Evolutionary conservation across 2,329 filamentous ascomycete species (phyloP), one percentile per base, ranked within the genome.

Genomic region (Stagonosporopsis cucurbitacearum): DNA sequence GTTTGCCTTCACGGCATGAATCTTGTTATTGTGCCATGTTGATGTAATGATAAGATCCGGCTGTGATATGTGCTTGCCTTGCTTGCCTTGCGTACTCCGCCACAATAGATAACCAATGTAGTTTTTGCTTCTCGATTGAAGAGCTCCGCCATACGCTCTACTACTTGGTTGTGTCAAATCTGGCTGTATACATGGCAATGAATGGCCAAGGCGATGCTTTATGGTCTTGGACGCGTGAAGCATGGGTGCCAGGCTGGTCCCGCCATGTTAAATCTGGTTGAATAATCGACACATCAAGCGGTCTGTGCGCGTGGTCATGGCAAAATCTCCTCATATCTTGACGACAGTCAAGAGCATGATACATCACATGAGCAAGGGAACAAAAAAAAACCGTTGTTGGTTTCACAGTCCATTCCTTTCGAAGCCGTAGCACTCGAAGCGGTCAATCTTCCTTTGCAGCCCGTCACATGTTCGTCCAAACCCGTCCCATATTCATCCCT

Each of bases 361-460:
- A 17, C 22, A 36, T 44, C 43, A 46, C 26, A 17, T 22, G 25
- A 23, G 15, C 20, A 25, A 1, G 12, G 37, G 7, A 43, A 9
- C 28, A 19, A n/a, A 26, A 20, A n/a, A n/a, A n/a, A n/a, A n/a
- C n/a, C n/a, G n/a, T n/a, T 35, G 6, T 51, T 56, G 53, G 47
- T 56, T 56, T 51, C 53, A 56, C 35, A 42, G 28, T 56, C 53
- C 47, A 56, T 56, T 56, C 40, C 47, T 51, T 15, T 56, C 53
- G 37, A 56, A 25, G 53, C 53, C 53, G 36, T 56, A 19, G 52
- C 52, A 39, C 40, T 55, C 40, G 52, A 39, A 20, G 17, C 32
- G n/a, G 25, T 47, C 53, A 51, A 56, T 56, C 47, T 56, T 56
- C 53, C 53, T 43, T 47, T 56, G 41, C 47, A 51, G 9, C 42